Evolutionary conservation across 805 yeast species (phyloP).

Genomic region (Starmera quercuum): DNA sequence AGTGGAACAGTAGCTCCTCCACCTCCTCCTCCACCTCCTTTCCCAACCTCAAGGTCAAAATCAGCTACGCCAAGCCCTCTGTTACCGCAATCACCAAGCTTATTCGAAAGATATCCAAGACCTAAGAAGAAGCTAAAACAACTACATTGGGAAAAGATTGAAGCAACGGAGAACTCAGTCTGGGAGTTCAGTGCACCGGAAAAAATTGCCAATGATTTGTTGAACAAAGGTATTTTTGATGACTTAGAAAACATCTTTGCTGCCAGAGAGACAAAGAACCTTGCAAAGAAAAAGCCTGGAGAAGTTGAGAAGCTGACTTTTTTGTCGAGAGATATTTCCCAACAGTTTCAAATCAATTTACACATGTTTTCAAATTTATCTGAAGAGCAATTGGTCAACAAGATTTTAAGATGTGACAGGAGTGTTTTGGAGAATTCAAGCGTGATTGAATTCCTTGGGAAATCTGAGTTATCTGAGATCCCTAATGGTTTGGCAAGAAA

Average conservation of each 20-base stretch:
- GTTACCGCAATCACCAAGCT: conserved; percentile 21
- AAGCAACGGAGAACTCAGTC: conserved; percentile 47
- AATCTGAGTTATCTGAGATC: conserved; percentile 55
- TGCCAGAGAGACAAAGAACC: conserved; percentile 33
- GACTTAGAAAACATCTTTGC: conserved; percentile 55
- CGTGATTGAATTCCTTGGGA: conserved; percentile 62
- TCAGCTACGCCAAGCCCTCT: conserved; percentile 15
- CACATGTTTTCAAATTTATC: conserved; percentile 49
- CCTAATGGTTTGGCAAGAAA: conserved; percentile 47
- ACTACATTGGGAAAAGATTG: conserved; percentile 77
- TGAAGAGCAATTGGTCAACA: conserved; percentile 46
- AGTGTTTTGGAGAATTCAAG: conserved; percentile 45
- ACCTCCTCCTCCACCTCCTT: conserved; percentile 23
- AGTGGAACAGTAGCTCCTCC: conserved; percentile 5
- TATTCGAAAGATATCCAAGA: conserved; percentile 28
- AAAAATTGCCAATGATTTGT: conserved; percentile 40
- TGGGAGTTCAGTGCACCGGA: conserved; percentile 47
- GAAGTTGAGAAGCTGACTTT: conserved; percentile 43
- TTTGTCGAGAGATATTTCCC: conserved; percentile 64
- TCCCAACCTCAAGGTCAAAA: conserved; percentile 12
- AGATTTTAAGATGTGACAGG: conserved; percentile 54
- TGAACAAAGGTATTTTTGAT: conserved; percentile 53
- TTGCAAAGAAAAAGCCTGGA: conserved; percentile 29
- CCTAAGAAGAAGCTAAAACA: conserved; percentile 62
- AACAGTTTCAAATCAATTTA: conserved; percentile 73